Conservation (phyloP, 2,329 filamentous ascomycete species). For the Arachnomyces sp. region DNA sequence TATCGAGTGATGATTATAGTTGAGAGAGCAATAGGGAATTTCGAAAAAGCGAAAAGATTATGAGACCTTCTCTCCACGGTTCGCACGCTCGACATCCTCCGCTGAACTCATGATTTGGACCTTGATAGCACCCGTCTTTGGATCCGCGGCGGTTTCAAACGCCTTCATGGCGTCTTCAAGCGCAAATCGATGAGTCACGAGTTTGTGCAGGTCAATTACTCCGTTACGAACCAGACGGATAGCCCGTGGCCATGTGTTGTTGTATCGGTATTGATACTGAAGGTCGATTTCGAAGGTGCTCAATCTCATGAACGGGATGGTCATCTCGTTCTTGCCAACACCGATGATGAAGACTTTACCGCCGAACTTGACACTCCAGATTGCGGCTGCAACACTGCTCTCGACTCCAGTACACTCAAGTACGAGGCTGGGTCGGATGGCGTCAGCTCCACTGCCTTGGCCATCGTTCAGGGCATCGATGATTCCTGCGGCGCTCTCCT, state of each 20-base stretch:
- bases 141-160: slow-evolving; percentile 80
- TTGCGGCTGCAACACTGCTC: slow-evolving; percentile 74
- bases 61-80: neutral
- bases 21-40: too few relatives aligned
- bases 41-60: neutral
- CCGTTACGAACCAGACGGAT: slow-evolving; percentile 81
- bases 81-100: slow-evolving; percentile 30
- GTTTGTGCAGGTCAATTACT: slow-evolving; percentile 68
- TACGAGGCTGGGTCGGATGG: slow-evolving; percentile 70
- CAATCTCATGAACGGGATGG: slow-evolving; percentile 88
- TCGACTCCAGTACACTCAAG: slow-evolving; percentile 96
- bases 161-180: slow-evolving; percentile 83
- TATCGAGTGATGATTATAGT: too few relatives aligned
- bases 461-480: slow-evolving; percentile 58
- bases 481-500: slow-evolving; percentile 63
- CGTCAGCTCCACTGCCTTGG: slow-evolving; percentile 32
- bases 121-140: slow-evolving; percentile 93
- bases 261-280: slow-evolving; percentile 94
- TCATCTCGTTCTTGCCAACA: slow-evolving; percentile 91
- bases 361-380: slow-evolving; percentile 88
- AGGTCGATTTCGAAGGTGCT: slow-evolving; percentile 88
- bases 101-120: slow-evolving; percentile 66
- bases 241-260: slow-evolving; percentile 91
- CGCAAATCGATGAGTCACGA: slow-evolving; percentile 82
- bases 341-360: slow-evolving; percentile 97